Evolutionary conservation across 2,329 filamentous ascomycete species (phyloP).

Genomic region (Didymella pomorum): DNA sequence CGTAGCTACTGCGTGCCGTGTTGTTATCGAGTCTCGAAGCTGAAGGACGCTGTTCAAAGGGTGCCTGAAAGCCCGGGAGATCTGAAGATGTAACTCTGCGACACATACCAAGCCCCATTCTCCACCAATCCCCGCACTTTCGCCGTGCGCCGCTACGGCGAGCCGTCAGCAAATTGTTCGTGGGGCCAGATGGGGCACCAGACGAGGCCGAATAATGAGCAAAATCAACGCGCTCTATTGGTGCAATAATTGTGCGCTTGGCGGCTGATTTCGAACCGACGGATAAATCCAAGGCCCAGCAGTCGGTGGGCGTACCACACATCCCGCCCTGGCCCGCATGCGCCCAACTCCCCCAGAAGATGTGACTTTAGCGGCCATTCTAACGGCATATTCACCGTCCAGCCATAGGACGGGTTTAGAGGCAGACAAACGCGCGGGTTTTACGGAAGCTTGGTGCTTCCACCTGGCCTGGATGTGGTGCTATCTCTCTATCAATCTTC

Average conservation of each 20-base stretch:
- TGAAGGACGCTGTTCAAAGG: conserved; percentile 17
- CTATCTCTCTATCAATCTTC: conserved; percentile 46
- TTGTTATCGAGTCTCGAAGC: conserved; percentile 18
- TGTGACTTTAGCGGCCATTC: conserved; percentile 34
- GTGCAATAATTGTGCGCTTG: conserved; percentile 39
- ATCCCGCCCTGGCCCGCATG: conserved; percentile 35
- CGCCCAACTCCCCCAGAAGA: conserved; percentile 37
- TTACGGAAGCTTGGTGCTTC: conserved; percentile 45
- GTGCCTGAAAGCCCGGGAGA: conserved; percentile 20
- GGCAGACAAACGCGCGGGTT: conserved; percentile 41
- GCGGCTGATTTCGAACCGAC: conserved; percentile 30
- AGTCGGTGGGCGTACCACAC: conserved; percentile 31
- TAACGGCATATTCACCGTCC: conserved; percentile 51
- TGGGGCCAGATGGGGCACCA: conserved; percentile 37
- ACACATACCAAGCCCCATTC: conserved; percentile 27
- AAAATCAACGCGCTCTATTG: conserved; percentile 28
- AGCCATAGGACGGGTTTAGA: conserved; percentile 49
- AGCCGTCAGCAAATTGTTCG: conserved; percentile 38
- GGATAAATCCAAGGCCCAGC: conserved; percentile 43
- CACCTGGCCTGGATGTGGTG: conserved; percentile 41
- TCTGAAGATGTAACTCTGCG: conserved; percentile 10
- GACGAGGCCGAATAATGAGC: conserved; percentile 20
- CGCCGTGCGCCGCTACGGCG: conserved; percentile 17
- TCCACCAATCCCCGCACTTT: conserved; percentile 43
- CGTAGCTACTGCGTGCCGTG: conserved; percentile 14